phyloP scores from a whole-genome alignment of 2,329 filamentous ascomycete genomes.

The Neonectria neomacrospora region DNA sequence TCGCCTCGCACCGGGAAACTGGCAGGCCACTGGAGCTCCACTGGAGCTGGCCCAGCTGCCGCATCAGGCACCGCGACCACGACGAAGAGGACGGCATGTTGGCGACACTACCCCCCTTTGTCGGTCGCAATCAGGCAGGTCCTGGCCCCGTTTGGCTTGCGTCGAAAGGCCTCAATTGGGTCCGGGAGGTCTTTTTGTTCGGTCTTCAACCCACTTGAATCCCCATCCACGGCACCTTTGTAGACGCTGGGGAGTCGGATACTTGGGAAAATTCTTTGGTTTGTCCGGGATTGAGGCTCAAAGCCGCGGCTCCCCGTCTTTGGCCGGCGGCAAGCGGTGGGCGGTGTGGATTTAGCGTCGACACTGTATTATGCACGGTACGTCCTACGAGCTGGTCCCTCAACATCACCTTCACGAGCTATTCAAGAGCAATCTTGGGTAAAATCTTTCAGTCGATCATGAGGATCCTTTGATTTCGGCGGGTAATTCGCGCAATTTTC shows the following conservation, averaged over 20 bases:
- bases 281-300: constrained; percentile 27
- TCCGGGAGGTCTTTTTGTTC: constrained; percentile 27
- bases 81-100: constrained; percentile 34
- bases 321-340: constrained; percentile 43
- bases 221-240: constrained; percentile 45
- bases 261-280: constrained; percentile 39
- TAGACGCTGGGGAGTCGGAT: constrained; percentile 24
- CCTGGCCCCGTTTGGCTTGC: constrained; percentile 19
- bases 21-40: constrained; percentile 41
- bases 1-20: constrained; percentile 33
- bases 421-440: not conserved
- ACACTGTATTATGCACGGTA: constrained; percentile 22
- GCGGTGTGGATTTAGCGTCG: constrained; percentile 26
- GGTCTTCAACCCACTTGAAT: constrained; percentile 31
- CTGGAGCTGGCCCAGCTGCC: constrained; percentile 42
- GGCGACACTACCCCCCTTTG: constrained; percentile 35
- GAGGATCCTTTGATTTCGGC: not conserved
- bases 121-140: constrained; percentile 43
- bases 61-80: constrained; percentile 44
- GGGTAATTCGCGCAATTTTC: not conserved
- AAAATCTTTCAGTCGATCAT: not conserved
- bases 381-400: constrained; percentile 15
- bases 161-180: constrained; percentile 5
- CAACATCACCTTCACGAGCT: not conserved
- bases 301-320: constrained; percentile 28